phyloP scores from a whole-genome alignment of 1,284 basidiomycete species.

The Neolentinus lepideus region DNA sequence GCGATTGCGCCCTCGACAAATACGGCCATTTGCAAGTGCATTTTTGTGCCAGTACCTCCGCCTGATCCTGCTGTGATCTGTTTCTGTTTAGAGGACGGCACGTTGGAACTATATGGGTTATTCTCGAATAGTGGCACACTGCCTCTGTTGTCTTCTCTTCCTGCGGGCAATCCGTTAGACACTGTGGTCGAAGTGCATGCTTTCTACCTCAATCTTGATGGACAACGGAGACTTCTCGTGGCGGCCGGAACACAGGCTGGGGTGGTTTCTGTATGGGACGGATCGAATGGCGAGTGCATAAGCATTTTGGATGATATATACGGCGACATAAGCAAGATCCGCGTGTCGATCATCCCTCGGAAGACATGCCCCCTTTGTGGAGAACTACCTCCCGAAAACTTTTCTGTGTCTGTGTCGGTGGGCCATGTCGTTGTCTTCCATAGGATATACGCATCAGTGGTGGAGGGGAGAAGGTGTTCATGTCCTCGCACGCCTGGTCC shows the following conservation, averaged over 20 bases:
- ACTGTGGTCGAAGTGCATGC: constrained; percentile 44
- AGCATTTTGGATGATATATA: constrained; percentile 49
- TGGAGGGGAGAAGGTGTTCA: constrained; percentile 53
- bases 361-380: constrained; percentile 62
- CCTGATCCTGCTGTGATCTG: constrained; percentile 42
- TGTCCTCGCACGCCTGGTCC: constrained; percentile 42
- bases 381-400: constrained; percentile 54
- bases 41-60: constrained; percentile 37
- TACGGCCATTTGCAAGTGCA: constrained; percentile 37
- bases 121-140: not conserved
- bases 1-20: constrained; percentile 37
- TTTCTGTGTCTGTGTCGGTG: constrained; percentile 56
- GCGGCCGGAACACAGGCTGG: constrained; percentile 60
- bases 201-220: constrained; percentile 42
- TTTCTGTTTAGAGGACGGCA: constrained; percentile 57
- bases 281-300: constrained; percentile 49
- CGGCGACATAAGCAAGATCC: constrained; percentile 45
- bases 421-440: constrained; percentile 54
- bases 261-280: constrained; percentile 67
- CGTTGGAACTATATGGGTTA: constrained; percentile 32
- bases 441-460: constrained; percentile 48
- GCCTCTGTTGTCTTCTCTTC: constrained; percentile 14
- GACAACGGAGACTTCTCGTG: constrained; percentile 43
- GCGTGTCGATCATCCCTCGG: constrained; percentile 40
- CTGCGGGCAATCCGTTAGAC: constrained; percentile 49